These are phyloP conservation scores for Prunus mume DNA, from an alignment of 306 rosid species.

Conservation along the genomic window DNA sequence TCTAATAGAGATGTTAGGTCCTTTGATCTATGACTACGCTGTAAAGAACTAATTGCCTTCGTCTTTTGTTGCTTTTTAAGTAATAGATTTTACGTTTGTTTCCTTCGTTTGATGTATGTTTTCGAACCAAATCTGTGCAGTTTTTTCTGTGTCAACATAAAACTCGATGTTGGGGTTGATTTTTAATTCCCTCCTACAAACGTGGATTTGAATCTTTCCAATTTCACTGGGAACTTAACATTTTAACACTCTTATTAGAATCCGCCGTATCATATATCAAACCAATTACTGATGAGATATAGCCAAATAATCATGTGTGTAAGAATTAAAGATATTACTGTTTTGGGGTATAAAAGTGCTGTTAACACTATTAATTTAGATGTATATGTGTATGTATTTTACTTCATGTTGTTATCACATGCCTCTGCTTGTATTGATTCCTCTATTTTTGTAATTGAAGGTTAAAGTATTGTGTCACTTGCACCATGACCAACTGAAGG, in stretches of 20 bases:
- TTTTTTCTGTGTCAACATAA: neutral
- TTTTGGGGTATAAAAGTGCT: too few species aligned
- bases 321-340: neutral
- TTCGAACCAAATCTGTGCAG: neutral
- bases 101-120: neutral
- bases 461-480: slow-evolving; percentile 81
- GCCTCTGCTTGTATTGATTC: slow-evolving; percentile 16
- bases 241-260: too few species aligned
- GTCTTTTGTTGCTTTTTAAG: neutral
- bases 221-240: too few species aligned
- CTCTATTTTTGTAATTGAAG: slow-evolving; percentile 38
- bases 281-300: too few species aligned
- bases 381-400: neutral
- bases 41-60: neutral
- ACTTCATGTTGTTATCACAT: too few species aligned
- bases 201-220: too few species aligned
- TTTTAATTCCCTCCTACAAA: too few species aligned
- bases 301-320: neutral
- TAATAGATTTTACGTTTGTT: neutral
- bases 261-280: too few species aligned
- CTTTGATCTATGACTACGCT: neutral
- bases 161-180: neutral
- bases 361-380: too few species aligned
- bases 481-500: slow-evolving; percentile 91
- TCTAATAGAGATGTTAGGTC: neutral